Base-by-base conservation (phyloP, 768 basidiomycete genomes). In the Rhodotorula taiwanensis region DNA sequence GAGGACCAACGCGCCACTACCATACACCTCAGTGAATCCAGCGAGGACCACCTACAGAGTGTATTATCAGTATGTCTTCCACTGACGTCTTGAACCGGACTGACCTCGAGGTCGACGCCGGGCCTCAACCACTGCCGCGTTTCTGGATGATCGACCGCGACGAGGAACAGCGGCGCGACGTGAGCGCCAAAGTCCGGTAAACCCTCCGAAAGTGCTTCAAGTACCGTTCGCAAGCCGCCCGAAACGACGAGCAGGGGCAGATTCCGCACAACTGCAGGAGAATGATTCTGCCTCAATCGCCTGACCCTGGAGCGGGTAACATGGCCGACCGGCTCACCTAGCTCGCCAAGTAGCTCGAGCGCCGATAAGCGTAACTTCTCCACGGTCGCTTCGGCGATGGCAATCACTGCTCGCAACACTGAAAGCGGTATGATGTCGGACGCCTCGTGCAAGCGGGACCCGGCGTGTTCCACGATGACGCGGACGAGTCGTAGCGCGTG, bases 401-500 rank as follows among this genome's bases (percentile, higher is more conserved):
- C 89, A 44, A 97, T 83, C n/a, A 98, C 77, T 16, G 89, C 88
- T 36, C 95, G 83, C 78, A 97, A 83, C 54, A 91, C 81, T 33
- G 84, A 78, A 70, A 88, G 84, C 11, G 87, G 85, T 28, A 72
- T 43, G 53, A 91, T 15, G 14, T 25, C 33, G 43, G 2, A 4
- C 20, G 43, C 28, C 42, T 39, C 25, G 31, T 8, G 21, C 27
- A 34, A 43, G 23, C 48, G 7, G 9, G 50, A 49, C 20, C n/a
- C 15, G 21, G 59, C 18, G 21, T 67, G 61, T n/a, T 28, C 28
- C 13, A 72, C 39, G n/a, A 70, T 55, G 5, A 84, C 77, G 25
- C 95, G 86, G 58, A 98, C 84, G 27, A 98, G 83, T 63, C 90
- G 89, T 70, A 99, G 83, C 27, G 83, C 89, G 75, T 98, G 93